Evolutionary conservation across 129 eudicot species (phyloP), one percentile per base, ranked within the genome.

Genomic region (Heracleum sosnowskyi): DNA sequence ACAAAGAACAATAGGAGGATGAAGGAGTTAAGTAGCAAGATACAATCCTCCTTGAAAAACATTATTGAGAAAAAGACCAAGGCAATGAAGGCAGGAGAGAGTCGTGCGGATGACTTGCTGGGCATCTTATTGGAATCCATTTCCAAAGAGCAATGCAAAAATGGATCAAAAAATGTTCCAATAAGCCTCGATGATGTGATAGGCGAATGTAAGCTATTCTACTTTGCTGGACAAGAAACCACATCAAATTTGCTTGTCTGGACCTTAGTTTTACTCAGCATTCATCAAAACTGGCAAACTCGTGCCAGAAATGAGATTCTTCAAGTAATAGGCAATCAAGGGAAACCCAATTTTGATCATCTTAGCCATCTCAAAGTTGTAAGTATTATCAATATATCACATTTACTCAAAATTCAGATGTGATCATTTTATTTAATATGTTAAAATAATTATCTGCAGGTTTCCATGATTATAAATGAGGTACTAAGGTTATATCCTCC

Each of bases 401-500:
- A 35, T 72, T 40, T 8, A 22, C 18, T 24, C 33, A n/a, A 72
- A 72, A 22, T 11, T 11, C 11, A 22, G 42, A 13, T 18, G 22
- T 29, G 26, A 9, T 10, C 28, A 10, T 22, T 71, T 10, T 20
- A 35, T 31, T 7, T 33, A 0, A 5, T 33, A 7, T 15, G 68
- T 26, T 60, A 34, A 35, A 0, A 20, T 2, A 37, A 72, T 22
- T 40, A 16, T 11, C 4, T 72, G 17, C 76, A 72, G 76, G 47
- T 72, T 72, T 37, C 76, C 1, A 72, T 72, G 76, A 72, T 76
- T 20, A 11, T 76, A 9, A 31, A 76, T 17, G 88, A 85, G 81
- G 85, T 81, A 28, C 40, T 85, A 37, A 78, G 88, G 73, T 44
- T 85, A 36, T 85, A 85, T 42, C 78, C 88, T 36, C 83, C 88